Conservation (phyloP, 371 early-diverging fungal species). For the Mucor lusitanicus region DNA sequence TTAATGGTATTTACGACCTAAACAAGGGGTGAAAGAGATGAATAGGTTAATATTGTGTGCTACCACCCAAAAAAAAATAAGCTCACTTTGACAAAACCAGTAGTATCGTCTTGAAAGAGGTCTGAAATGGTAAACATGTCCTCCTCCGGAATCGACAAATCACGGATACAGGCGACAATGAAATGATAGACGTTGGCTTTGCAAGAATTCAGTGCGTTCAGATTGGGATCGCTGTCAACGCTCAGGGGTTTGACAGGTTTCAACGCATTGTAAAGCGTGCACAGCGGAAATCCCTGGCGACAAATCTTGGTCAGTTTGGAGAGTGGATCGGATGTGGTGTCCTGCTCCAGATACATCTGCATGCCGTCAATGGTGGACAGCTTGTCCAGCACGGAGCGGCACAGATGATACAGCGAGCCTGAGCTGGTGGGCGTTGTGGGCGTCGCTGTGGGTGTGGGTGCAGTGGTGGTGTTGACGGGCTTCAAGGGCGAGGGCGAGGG, state of each 20-base stretch:
- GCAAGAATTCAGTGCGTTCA: conserved; percentile 73
- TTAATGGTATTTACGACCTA: conserved; percentile 70
- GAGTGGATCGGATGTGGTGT: conserved; percentile 72
- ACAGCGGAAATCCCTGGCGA: conserved; percentile 88
- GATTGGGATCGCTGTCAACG: conserved; percentile 60
- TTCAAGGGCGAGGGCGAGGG: neutral
- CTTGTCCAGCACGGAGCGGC: conserved; percentile 61
- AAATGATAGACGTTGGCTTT: conserved; percentile 85
- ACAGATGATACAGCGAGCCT: conserved; percentile 67
- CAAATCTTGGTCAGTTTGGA: conserved; percentile 86
- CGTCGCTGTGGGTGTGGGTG: conserved; percentile 16
- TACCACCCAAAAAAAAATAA: neutral
- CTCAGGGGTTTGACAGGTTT: conserved; percentile 59
- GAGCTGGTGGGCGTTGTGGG: conserved; percentile 16
- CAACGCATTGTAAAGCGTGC: conserved; percentile 80
- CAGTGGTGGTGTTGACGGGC: neutral
- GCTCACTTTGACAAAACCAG: conserved; percentile 92
- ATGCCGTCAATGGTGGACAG: conserved; percentile 64
- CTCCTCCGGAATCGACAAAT: conserved; percentile 71
- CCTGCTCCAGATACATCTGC: conserved; percentile 52
- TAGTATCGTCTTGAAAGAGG: conserved; percentile 92
- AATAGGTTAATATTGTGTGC: neutral
- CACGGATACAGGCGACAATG: conserved; percentile 70
- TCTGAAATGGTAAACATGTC: conserved; percentile 88
- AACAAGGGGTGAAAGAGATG: neutral